A percentile compares a stretch with the other conserved stretches of the same genome.
phyloP scores from a whole-genome alignment of 257 asterid species.

The Primulina eburnea region DNA sequence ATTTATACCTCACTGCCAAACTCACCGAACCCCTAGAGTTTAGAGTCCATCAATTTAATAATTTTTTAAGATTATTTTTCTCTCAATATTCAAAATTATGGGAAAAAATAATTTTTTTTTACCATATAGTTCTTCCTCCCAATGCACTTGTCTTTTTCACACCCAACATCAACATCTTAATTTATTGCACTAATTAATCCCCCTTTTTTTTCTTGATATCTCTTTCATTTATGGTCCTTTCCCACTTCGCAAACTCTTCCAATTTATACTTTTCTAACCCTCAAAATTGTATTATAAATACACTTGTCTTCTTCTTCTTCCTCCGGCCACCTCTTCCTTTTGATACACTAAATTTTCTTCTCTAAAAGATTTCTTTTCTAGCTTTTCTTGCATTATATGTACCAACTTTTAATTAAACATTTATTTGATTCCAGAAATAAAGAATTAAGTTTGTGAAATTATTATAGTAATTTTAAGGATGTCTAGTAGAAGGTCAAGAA shows the following conservation, averaged over 20 bases:
- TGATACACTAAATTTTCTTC: conserved; percentile 1
- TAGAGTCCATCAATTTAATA: background rate
- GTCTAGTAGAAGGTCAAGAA: conserved; percentile 68
- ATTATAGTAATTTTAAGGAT: conserved; percentile 20
- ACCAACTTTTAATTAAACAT: background rate
- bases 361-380: too few relatives aligned
- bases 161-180: conserved; percentile 41
- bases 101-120: background rate
- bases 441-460: background rate
- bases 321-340: conserved; percentile 17
- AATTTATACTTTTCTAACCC: conserved; percentile 34
- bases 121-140: conserved; percentile 31
- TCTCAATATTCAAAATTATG: background rate
- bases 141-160: conserved; percentile 41
- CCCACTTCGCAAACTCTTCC: conserved; percentile 28
- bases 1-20: too few relatives aligned
- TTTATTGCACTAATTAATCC: conserved; percentile 5
- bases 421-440: background rate
- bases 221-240: conserved; percentile 43
- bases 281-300: conserved; percentile 15
- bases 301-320: conserved; percentile 6
- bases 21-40: background rate
- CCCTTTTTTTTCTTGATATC: conserved; percentile 15
- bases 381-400: too few relatives aligned
- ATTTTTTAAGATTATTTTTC: too few relatives aligned